Conservation (phyloP, 139 green algal genomes). For the Chlorella sp. region DNA sequence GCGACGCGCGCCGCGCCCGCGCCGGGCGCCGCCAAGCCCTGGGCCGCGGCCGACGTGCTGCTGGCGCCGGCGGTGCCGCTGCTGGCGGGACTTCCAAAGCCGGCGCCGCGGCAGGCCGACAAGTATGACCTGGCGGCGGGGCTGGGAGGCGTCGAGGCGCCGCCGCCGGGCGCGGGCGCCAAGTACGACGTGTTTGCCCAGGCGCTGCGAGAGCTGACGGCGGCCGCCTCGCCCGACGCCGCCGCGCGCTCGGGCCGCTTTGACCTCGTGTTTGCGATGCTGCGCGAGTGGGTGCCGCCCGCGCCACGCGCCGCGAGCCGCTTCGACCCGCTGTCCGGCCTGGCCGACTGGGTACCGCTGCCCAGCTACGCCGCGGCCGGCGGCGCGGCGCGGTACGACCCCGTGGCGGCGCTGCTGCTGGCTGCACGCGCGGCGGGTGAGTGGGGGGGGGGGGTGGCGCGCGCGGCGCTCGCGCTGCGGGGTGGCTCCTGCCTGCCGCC, state of each 20-base stretch:
- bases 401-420: no score
- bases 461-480: no score
- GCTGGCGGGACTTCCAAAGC: not conserved
- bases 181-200: no score
- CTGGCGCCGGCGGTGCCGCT: conserved; percentile 26
- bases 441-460: no score
- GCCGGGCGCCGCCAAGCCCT: not conserved
- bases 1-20: not conserved
- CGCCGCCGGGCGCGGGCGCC: conserved; percentile 2
- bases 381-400: no score
- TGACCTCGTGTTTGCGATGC: not conserved
- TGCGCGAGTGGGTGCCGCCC: not conserved
- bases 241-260: not conserved
- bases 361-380: no score
- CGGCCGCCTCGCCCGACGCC: not conserved
- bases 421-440: no score
- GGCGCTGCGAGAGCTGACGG: not conserved
- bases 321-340: not conserved
- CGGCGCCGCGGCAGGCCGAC: not conserved
- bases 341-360: no score
- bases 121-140: conserved; percentile 32
- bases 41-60: not conserved
- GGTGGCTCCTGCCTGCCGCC: no score
- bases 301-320: not conserved
- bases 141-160: not conserved